A percentile compares a stretch with the other conserved stretches of the same genome.
These are phyloP conservation scores for Russula olivacea DNA, from an alignment of 768 basidiomycete genomes.

Conservation along the genomic window DNA sequence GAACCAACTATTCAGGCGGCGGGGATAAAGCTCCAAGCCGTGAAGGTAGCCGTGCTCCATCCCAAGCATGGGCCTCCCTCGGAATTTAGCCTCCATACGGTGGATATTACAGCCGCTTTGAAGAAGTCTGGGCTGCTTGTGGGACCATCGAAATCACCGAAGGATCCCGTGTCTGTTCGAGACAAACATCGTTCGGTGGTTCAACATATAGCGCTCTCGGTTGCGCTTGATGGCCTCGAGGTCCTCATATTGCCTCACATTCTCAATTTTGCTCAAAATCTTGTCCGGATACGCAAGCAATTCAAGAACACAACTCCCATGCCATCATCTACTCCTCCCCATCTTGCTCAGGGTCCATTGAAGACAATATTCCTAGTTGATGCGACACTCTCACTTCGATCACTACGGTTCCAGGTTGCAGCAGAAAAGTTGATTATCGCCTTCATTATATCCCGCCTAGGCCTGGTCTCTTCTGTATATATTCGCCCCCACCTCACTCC, in stretches of 20 bases:
- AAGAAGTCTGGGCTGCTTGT: slow-evolving; percentile 14
- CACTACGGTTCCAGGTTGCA: slow-evolving; percentile 52
- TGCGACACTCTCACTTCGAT: slow-evolving; percentile 39
- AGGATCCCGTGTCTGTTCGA: slow-evolving; percentile 10
- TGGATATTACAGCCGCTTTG: slow-evolving; percentile 6
- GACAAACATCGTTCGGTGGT: slow-evolving; percentile 17
- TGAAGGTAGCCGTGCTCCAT: slow-evolving; percentile 16
- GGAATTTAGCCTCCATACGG: slow-evolving; percentile 2
- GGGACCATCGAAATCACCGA: slow-evolving; percentile 15
- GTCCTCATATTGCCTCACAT: slow-evolving; percentile 24
- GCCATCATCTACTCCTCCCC: background rate
- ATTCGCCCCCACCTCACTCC: slow-evolving; percentile 28
- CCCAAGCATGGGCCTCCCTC: slow-evolving; percentile 18
- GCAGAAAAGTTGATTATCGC: slow-evolving; percentile 68
- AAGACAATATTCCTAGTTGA: slow-evolving; percentile 32
- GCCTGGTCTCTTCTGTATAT: slow-evolving; percentile 33
- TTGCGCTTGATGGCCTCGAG: slow-evolving; percentile 16
- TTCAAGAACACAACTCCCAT: background rate
- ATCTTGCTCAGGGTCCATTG: background rate
- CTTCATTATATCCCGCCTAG: slow-evolving; percentile 42
- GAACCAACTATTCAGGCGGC: background rate
- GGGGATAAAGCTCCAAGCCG: slow-evolving; percentile 4
- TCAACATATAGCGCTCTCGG: slow-evolving; percentile 18
- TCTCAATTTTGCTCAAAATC: slow-evolving; percentile 20
- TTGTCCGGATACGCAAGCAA: slow-evolving; percentile 15